Conservation (phyloP, 768 basidiomycete species). For the Hygrocybe punicea region DNA sequence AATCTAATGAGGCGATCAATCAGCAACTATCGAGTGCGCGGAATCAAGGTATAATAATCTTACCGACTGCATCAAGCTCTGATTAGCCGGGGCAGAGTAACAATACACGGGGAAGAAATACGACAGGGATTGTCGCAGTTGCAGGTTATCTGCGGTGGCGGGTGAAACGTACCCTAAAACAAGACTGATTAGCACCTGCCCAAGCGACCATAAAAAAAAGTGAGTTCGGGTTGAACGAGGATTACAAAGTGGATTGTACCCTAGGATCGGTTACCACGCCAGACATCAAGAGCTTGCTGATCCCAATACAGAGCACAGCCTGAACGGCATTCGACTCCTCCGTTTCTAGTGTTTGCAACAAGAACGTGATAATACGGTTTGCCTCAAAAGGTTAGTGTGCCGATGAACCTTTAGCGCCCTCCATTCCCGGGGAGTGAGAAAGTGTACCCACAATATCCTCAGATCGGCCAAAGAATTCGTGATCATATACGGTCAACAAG, state of each 20-base stretch:
- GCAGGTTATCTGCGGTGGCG: constrained; percentile 76
- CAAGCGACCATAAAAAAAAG: not conserved
- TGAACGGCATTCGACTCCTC: constrained; percentile 73
- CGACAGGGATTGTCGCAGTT: constrained; percentile 85
- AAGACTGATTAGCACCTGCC: constrained; percentile 35
- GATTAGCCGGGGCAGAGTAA: constrained; percentile 79
- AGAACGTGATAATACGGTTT: constrained; percentile 43
- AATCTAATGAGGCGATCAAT: constrained; percentile 51
- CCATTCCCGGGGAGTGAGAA: not conserved
- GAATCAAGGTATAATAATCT: constrained; percentile 11
- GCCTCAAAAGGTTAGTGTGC: too few species aligned
- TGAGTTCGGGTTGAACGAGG: not conserved
- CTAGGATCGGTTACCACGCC: constrained; percentile 79
- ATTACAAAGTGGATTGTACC: constrained; percentile 38
- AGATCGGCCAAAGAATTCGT: constrained; percentile 60
- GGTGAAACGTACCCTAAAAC: constrained; percentile 76
- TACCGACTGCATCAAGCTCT: constrained; percentile 57
- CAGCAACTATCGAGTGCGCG: not conserved
- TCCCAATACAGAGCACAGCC: constrained; percentile 74
- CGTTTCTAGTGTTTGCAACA: constrained; percentile 53
- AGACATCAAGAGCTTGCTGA: constrained; percentile 84
- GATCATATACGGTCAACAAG: constrained; percentile 84
- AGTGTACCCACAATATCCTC: constrained; percentile 40
- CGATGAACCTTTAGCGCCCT: not conserved
- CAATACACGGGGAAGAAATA: constrained; percentile 97